Evolutionary conservation across 768 basidiomycete genomes (phyloP).

Genomic region (Boletellus emodensis): DNA sequence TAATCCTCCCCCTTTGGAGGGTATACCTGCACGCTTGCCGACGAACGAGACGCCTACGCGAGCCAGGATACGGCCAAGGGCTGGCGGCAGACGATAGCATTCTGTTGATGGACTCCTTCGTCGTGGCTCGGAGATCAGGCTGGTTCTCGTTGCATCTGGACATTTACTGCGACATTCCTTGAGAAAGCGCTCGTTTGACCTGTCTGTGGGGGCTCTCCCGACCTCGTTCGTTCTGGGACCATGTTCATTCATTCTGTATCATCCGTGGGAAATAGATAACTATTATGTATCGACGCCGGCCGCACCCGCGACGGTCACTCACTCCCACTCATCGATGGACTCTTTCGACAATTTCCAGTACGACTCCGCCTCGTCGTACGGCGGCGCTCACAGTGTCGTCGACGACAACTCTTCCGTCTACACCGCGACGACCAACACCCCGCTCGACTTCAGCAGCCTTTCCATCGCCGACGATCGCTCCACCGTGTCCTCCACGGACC

Average conservation of each 20-base stretch:
- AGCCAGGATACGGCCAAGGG: constrained; percentile 47
- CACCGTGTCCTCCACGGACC: constrained; percentile 37
- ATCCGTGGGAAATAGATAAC: constrained; percentile 26
- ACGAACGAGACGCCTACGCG: constrained; percentile 60
- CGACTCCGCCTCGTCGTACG: constrained; percentile 79
- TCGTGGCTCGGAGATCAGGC: background rate
- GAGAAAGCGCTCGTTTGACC: background rate
- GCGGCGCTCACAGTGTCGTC: constrained; percentile 59
- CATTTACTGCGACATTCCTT: constrained; percentile 11
- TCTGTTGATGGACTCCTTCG: background rate
- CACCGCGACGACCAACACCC: constrained; percentile 60
- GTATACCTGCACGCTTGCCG: constrained; percentile 35
- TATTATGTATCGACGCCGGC: constrained; percentile 5
- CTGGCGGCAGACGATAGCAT: constrained; percentile 43
- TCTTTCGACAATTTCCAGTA: constrained; percentile 84
- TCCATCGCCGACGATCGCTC: constrained; percentile 64
- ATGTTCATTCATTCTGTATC: constrained; percentile 9
- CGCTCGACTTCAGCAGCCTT: constrained; percentile 63
- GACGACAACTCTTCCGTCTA: constrained; percentile 82
- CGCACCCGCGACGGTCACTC: constrained; percentile 2
- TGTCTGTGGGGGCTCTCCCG: constrained; percentile 3
- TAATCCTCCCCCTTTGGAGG: constrained; percentile 25
- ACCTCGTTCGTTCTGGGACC: constrained; percentile 10
- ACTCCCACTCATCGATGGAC: constrained; percentile 49
- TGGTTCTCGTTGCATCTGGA: background rate